phyloP scores from a whole-genome alignment of 2,329 filamentous ascomycete genomes.

The Cladophialophora psammophila region DNA sequence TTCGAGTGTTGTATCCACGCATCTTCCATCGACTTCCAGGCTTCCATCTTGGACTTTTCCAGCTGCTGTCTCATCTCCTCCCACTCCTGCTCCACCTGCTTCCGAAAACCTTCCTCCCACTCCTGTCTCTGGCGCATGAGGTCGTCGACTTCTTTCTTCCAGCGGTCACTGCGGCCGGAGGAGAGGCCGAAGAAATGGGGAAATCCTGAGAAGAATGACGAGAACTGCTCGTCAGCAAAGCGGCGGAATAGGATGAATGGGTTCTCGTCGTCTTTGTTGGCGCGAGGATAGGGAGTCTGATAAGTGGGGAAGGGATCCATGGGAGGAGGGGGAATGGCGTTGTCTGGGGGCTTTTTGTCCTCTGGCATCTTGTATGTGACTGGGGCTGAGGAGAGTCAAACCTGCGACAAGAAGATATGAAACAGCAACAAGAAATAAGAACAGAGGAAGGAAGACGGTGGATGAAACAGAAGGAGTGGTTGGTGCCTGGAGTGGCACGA shows the following conservation, averaged over 20 bases:
- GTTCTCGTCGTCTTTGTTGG: constrained; percentile 52
- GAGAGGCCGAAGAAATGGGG: constrained; percentile 43
- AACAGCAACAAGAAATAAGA: background rate
- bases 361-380: constrained; percentile 39
- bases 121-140: constrained; percentile 33
- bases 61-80: constrained; percentile 35
- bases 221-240: constrained; percentile 66
- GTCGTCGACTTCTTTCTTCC: constrained; percentile 32
- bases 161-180: constrained; percentile 10
- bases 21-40: constrained; percentile 25
- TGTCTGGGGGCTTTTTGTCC: constrained; percentile 34
- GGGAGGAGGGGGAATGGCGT: constrained; percentile 37
- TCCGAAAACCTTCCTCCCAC: constrained; percentile 35
- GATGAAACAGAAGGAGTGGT: constrained; percentile 16
- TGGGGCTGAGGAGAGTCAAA: background rate
- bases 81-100: constrained; percentile 38
- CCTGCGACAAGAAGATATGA: background rate
- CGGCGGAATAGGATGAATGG: constrained; percentile 68
- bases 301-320: constrained; percentile 41
- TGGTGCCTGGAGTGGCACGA: constrained; percentile 21
- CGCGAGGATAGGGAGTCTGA: constrained; percentile 40
- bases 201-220: constrained; percentile 60
- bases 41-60: constrained; percentile 27
- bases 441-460: background rate
- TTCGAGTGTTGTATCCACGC: constrained; percentile 19